Evolutionary conservation across 768 basidiomycete genomes (phyloP), one percentile per base, ranked within the genome.

Genomic region (Collybia sordida): DNA sequence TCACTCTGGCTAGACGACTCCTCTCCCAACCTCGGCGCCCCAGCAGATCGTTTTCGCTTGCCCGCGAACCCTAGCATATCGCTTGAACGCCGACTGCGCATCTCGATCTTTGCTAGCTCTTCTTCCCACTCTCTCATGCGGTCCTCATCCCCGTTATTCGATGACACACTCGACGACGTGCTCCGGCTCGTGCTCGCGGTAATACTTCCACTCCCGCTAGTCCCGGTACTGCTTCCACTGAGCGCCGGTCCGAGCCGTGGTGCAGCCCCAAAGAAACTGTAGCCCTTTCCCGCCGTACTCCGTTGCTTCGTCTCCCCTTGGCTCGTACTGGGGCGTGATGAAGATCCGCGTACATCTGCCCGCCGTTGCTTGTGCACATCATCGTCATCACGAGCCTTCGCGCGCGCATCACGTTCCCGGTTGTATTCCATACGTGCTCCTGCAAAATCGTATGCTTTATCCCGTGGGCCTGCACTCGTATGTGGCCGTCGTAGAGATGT

Each of bases 81-180:
- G 50, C 75, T 80, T 40, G 72, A 74, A 58, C 69, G 66, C 39
- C 78, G 79, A 66, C 81, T 86, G 65, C 70, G 71, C 57, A 73
- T 68, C 67, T 90, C 88, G 56, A 90, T 88, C 53, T 80, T 75
- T 52, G 75, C 81, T 39, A 90, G 74, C 71, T 90, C 88, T 63
- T 81, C 82, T 65, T 91, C 90, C 89, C 90, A 92, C 55, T 84
- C 89, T 47, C 74, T 71, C 61, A 82, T 71, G 37, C 75, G 72
- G 54, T 70, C 58, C 52, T 68, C 59, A 18, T 60, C 59, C 19
- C 52, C 19, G 28, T 50, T 18, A 34, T 61, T 59, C 49, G 64
- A 66, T 31, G 67, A 68, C 14, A 51, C 51, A 44, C 60, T 65
- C 37, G 59, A 64, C 45, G 66, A 67, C 43, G 69, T 64, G 54